Evolutionary conservation across 2,329 filamentous ascomycete genomes (phyloP), one percentile per base, ranked within the genome.

Genomic region (Lecanicillium sp.): DNA sequence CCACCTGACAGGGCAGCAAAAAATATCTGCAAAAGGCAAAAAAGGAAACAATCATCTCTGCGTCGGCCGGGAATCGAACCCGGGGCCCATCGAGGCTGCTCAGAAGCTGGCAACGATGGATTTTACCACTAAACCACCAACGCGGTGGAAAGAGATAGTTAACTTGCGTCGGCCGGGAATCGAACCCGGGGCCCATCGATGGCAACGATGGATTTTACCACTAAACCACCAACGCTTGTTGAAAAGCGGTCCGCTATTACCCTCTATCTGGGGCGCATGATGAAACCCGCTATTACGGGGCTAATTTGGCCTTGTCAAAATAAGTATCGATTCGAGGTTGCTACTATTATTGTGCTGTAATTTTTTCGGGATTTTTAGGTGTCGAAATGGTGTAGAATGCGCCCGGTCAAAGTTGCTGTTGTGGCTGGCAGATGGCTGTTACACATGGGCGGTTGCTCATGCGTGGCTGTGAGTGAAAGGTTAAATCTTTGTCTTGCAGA

Each of bases 191-290:
- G 29, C 11, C 29, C 29, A n/a, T 14, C 22, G 43, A 52, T 54
- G 52, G 51, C 50, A 55, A 54, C 51, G 51, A 49, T 52, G 51
- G 50, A 55, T 55, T 54, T 54, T 52, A 55, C 50, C 51, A 53
- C 50, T 55, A 53, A 53, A 53, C 52, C 51, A 55, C 49, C 51
- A 42, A 55, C 51, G 50, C 51, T 20, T 33, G 18, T 27, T 43
- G 25, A 7, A 5, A 22, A 33, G 7, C 5, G 29, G 8, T n/a
- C n/a, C 12, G 11, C 29, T 30, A n/a, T 5, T 30, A 14, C 8
- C 6, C 6, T 30, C 11, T 30, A 15, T 36, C 15, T 36, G 14
- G 20, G 20, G 33, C 33, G 27, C 33, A 8, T n/a, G 33, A 36
- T 27, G 15, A 25, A 25, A 25, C 6, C 6, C 22, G 11, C 22